Evolutionary conservation across 2,329 filamentous ascomycete species (phyloP).

Genomic region (Talaromyces piceae): DNA sequence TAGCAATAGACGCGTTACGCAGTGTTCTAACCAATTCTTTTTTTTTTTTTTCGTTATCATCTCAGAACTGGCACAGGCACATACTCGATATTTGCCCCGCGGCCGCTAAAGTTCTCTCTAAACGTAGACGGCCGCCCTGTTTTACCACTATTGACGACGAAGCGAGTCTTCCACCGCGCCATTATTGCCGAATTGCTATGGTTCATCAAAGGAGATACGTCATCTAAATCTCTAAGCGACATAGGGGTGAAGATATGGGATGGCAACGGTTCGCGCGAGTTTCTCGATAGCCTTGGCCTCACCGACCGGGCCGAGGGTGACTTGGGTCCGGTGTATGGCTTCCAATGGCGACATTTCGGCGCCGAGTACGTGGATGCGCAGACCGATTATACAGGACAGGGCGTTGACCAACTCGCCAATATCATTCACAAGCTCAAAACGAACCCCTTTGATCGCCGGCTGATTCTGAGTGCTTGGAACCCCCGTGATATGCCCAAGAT

Average conservation of each 20-base stretch:
- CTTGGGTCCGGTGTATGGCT: conserved; percentile 91
- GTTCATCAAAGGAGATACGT: conserved; percentile 84
- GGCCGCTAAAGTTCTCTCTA: conserved; percentile 78
- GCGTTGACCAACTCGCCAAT: conserved; percentile 86
- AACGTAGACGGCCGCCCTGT: conserved; percentile 48
- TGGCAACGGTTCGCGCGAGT: conserved; percentile 85
- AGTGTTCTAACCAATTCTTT: not conserved
- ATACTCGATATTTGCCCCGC: conserved; percentile 77
- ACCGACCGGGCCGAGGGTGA: conserved; percentile 77
- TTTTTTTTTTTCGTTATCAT: not conserved
- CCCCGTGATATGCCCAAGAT: conserved; percentile 76
- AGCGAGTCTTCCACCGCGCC: conserved; percentile 87
- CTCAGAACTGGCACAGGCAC: conserved; percentile 86
- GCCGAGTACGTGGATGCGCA: conserved; percentile 75
- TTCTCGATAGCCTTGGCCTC: conserved; percentile 78
- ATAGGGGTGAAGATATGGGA: conserved; percentile 97
- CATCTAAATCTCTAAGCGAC: conserved; percentile 65
- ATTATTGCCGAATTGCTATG: conserved; percentile 90
- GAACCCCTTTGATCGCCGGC: conserved; percentile 79
- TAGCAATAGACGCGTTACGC: not conserved
- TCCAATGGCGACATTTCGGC: conserved; percentile 98
- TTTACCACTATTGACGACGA: conserved; percentile 91
- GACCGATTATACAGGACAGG: conserved; percentile 77
- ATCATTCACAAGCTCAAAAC: conserved; percentile 79
- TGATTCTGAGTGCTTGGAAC: conserved; percentile 93